Evolutionary conservation across 2,329 filamentous ascomycete genomes (phyloP), one percentile per base, ranked within the genome.

Genomic region (Westerdykella aurantiaca): DNA sequence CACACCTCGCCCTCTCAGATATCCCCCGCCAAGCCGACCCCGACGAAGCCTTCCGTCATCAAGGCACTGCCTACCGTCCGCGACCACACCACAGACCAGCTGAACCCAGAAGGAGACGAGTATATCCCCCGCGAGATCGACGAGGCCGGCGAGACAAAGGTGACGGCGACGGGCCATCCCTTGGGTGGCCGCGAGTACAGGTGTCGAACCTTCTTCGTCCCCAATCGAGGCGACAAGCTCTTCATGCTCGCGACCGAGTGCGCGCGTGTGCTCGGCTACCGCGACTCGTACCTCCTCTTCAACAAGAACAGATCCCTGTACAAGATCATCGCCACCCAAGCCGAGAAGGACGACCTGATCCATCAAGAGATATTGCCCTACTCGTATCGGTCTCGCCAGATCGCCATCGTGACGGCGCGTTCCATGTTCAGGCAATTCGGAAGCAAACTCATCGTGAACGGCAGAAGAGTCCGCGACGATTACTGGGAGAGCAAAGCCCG

Each of bases 341-440:
- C 85, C 22, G 93, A 98, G 66, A 98, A 98, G 75, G 93, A 98
- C 66, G 89, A 97, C 60, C 76, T 98, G 13, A 95, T 98, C 39
- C 78, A 83, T 51, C 90, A 97, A 71, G 93, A 97, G 60, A 94
- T 97, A 45, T 74, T 98, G 16, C 93, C 93, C 0, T 98, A 97
- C 68, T 96, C 91, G 4, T 98, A 98, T 67, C 82, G 93, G 37
- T 98, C 93, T n/a, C 82, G 93, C 40, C 93, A 98, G 69, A 98
- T 98, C 56, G 93, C 93, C 41, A 96, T 98, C 50, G 93, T 98
- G 35, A 97, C 93, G 1, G 93, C 93, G 23, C 83, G 88, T 52
- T 97, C 91, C 56, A 98, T 98, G 93, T 98, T 97, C 69, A 83
- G 93, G 35, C 93, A 98, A 67, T 98, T 98, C 67, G 93, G 93